Base-by-base conservation (phyloP, 805 yeast species). In the Candida rishiriensis region DNA sequence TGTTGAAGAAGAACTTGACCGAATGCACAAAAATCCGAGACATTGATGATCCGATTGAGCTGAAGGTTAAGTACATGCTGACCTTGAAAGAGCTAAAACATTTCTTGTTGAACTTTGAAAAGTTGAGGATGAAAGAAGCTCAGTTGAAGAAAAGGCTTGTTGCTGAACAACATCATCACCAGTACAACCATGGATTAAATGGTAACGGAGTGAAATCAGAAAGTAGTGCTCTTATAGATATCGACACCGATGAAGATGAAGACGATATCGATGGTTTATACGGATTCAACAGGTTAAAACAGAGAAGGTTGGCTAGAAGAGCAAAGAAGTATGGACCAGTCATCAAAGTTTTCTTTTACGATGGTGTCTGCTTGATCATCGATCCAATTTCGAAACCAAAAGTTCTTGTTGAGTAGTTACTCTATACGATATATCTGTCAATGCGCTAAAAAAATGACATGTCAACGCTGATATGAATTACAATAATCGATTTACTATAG, bases 51-150 rank as follows among this genome's bases (percentile, higher is more conserved):
- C 54, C 48, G 3, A 57, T 65, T 6, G 93, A 86, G 55, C 51
- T 83, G 47, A 60, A 63, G 14, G 49, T 56, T 18, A 86, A 85
- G 57, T 69, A 76, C 29, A 63, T 61, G 12, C 59, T 78, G 32
- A 82, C 90, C 1, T 58, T 76, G 2, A 59, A 61, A 12, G 85
- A 79, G 47, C 63, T 78, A 32, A 54, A 59, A 18, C 60, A 66
- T 34, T 58, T 72, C 36, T 49, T 73, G 8, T 35, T 49, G 17
- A 72, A 70, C 44, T 69, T 65, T 47, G 54, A 69, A 52, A 36
- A 57, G 51, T 42, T 76, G 67, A 76, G 69, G 61, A 50, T 55
- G 44, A 46, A 57, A 66, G 56, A 65, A 55, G 26, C 63, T 53
- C 16, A 43, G 26, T 34, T 65, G 61, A 48, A 61, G 51, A 39